Base-by-base conservation (phyloP, 116 monocot genomes). In the Dioscorea cayenensis region DNA sequence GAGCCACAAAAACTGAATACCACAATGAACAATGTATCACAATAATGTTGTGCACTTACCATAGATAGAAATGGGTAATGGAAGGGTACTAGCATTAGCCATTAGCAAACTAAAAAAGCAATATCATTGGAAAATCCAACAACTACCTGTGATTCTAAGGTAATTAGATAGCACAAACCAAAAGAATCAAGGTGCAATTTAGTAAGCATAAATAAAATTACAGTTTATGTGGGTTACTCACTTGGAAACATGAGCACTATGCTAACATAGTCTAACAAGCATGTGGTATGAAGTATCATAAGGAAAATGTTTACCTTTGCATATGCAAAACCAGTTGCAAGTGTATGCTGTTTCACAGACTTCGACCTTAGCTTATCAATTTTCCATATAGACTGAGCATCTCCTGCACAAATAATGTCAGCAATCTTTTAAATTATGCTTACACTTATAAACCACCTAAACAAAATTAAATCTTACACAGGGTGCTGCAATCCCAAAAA, bases 361-460 rank as follows among this genome's bases (percentile, higher is more conserved):
- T 83, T 85, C 63, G 84, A 75, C 84, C 97, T 84, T 50, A 88
- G 70, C 59, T 78, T 83, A 64, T 93, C 89, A 75, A 85, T 86
- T 75, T 86, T 78, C 97, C 88, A 97, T 49, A 97, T 80, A 68
- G 88, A 80, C 43, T 86, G 64, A 43, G 84, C 75, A 83, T 97
- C 93, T 58, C 97, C 97, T 97, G 86, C 12, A 37, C 68, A 83
- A 75, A 61, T 11, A 76, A 52, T 38, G 17, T 35, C 35, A 71
- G 7, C 0, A 58, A 32, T 11, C 22, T 59, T 16, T 65, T 65
- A 35, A 21, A 65, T 65, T 61, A 18, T 66, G 4, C 28, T 49
- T 60, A 67, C 19, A 16, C 17, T 73, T 73, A 25, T 50, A 49
- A 51, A 43, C 23, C 3, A 58, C 22, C 48, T 16, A 17, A 2